Base-by-base conservation (phyloP, 495 filamentous ascomycete genomes). In the Penicillium arizonense region DNA sequence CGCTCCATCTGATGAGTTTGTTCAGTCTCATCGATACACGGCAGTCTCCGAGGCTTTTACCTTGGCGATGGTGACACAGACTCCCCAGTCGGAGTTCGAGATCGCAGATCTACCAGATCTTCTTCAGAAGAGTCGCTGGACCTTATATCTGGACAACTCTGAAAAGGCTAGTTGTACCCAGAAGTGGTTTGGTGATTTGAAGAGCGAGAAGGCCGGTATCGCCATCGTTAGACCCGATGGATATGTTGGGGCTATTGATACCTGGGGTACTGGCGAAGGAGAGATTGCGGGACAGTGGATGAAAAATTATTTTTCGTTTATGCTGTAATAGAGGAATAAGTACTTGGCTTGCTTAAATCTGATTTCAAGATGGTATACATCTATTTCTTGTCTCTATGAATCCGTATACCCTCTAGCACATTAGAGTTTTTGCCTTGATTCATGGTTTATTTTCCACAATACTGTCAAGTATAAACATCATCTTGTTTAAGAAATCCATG, bases 181-280 rank as follows among this genome's bases (percentile, higher is more conserved):
- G 40, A 86, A 82, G 62, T 90, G 85, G 85, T 69, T 84, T 24
- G 85, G 82, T n/a, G 70, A 68, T 18, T 50, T 87, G 16, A 64
- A 63, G 0, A 66, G 66, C 2, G 71, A 74, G 6, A 74, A 83
- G 47, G 77, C 82, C 12, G 77, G 74, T 23, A 75, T 87, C 24
- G 77, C 83, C 39, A 80, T 82, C 58, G 76, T 88, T 5, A 74
- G 86, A 28, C 86, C 85, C 1, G 86, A 88, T 65, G 85, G 85
- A 21, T 88, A 88, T 66, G 77, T 87, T 20, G 86, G 85, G 8
- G 78, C 74, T 14, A 73, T 84, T 28, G 74, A 76, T 11, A 68
- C 69, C 16, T 88, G 81, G 81, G 68, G 72, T 41, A 63, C 72
- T 5, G 69, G 63, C 6, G 63, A 68, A 2, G 82, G 73, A 14